These are phyloP conservation scores for Plenodomus tracheiphilus DNA, from an alignment of 2,329 filamentous ascomycete genomes.

Conservation along the genomic window DNA sequence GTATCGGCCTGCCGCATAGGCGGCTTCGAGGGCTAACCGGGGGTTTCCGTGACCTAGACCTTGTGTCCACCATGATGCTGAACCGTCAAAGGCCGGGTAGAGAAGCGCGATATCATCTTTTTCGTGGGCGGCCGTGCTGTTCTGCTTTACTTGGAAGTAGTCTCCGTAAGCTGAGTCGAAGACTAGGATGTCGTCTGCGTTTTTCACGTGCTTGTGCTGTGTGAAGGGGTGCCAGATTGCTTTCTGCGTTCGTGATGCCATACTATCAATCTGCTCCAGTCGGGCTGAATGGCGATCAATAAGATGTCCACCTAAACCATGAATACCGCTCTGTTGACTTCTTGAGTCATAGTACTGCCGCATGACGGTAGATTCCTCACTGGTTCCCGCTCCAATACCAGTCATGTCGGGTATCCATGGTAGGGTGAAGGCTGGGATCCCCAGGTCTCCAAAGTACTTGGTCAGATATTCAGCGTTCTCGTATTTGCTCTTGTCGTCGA, in stretches of 20 bases:
- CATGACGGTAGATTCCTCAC: constrained; percentile 62
- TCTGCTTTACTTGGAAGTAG: constrained; percentile 67
- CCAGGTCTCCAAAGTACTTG: constrained; percentile 64
- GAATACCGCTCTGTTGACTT: constrained; percentile 46
- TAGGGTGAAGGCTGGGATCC: constrained; percentile 62
- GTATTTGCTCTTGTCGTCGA: constrained; percentile 65
- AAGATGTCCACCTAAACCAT: constrained; percentile 56
- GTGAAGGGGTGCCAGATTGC: constrained; percentile 86
- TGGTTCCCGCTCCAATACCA: constrained; percentile 11
- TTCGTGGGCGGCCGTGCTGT: constrained; percentile 16
- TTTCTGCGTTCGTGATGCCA: constrained; percentile 60
- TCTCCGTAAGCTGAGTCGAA: constrained; percentile 83
- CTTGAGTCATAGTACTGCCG: constrained; percentile 61
- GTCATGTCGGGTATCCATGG: constrained; percentile 60
- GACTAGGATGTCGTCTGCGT: constrained; percentile 64
- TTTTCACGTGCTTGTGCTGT: constrained; percentile 69
- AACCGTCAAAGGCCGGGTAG: constrained; percentile 75
- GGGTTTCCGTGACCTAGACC: constrained; percentile 78
- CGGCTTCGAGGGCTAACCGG: constrained; percentile 70
- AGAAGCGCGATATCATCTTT: constrained; percentile 48
- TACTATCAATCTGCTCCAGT: constrained; percentile 61
- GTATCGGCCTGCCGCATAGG: constrained; percentile 80
- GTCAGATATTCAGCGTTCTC: constrained; percentile 69
- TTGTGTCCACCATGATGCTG: constrained; percentile 91
- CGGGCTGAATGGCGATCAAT: constrained; percentile 59